Percentiles rank a stretch among this genome's conserved stretches.
Evolutionary conservation across 805 yeast genomes (phyloP).

Genomic region (Ogataea ramenticola): DNA sequence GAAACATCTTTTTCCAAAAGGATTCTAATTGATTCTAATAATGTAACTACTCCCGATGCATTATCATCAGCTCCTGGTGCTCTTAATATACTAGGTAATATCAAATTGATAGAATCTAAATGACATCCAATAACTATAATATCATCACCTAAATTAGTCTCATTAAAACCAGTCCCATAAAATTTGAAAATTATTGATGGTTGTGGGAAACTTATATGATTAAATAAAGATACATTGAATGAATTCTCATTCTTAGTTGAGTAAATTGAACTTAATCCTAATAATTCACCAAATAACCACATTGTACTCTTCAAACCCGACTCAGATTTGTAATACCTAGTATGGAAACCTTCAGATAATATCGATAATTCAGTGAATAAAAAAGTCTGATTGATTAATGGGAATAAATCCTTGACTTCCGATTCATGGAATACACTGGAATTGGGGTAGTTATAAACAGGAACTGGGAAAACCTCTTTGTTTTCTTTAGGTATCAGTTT

Average conservation of each 20-base stretch:
- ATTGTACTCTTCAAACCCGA: slow-evolving; percentile 64
- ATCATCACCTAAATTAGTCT: slow-evolving; percentile 25
- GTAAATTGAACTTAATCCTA: slow-evolving; percentile 16
- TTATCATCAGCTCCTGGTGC: slow-evolving; percentile 97
- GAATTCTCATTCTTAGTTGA: slow-evolving; percentile 9
- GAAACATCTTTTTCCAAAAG: slow-evolving; percentile 23
- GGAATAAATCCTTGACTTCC: slow-evolving; percentile 32
- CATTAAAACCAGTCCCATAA: slow-evolving; percentile 37
- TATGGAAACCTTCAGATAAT: slow-evolving; percentile 59
- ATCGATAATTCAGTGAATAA: slow-evolving; percentile 52
- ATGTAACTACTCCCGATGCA: slow-evolving; percentile 81
- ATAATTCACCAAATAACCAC: slow-evolving; percentile 55
- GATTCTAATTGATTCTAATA: slow-evolving; percentile 66
- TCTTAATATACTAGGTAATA: slow-evolving; percentile 56
- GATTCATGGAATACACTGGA: slow-evolving; percentile 25
- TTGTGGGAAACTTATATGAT: slow-evolving; percentile 72
- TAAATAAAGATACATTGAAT: slow-evolving; percentile 38
- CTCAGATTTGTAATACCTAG: slow-evolving; percentile 69
- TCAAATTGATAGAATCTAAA: slow-evolving; percentile 73
- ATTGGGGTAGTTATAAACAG: slow-evolving; percentile 47
- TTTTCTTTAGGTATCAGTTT: no score
- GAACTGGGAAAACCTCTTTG: slow-evolving; percentile 10
- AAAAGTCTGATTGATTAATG: slow-evolving; percentile 35
- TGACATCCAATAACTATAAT: slow-evolving; percentile 81
- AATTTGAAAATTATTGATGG: slow-evolving; percentile 65